A percentile compares a stretch with the other conserved stretches of the same genome.
Evolutionary conservation across 192 early-diverging fungal genomes (phyloP).

Genomic region (Entomortierella beljakovae): DNA sequence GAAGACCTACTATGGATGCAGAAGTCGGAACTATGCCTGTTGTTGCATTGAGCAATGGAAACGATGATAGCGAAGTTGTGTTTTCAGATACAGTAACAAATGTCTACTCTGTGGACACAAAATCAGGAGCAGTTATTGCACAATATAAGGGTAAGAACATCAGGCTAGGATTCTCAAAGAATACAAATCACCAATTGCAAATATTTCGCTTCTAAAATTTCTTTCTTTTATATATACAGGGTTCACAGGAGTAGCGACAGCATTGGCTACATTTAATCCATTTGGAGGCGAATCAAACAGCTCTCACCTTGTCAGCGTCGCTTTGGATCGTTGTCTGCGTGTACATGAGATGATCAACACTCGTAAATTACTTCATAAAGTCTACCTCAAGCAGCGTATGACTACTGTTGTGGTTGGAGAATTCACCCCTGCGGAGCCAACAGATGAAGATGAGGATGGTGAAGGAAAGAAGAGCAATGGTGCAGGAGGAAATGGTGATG

Average conservation of each 20-base stretch:
- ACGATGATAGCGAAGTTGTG: conserved; percentile 67
- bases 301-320: conserved; percentile 68
- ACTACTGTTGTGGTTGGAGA: conserved; percentile 71
- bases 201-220: background rate
- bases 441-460: conserved; percentile 37
- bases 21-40: conserved; percentile 80
- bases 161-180: background rate
- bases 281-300: conserved; percentile 22
- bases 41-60: conserved; percentile 58
- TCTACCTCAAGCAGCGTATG: conserved; percentile 84
- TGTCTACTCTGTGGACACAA: conserved; percentile 70
- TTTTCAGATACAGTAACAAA: conserved; percentile 74
- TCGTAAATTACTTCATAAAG: conserved; percentile 66
- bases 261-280: conserved; percentile 27
- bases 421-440: conserved; percentile 28
- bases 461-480: conserved; percentile 11
- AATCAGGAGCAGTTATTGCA: conserved; percentile 65
- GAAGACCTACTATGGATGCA: conserved; percentile 77
- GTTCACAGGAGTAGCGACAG: conserved; percentile 68
- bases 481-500: background rate
- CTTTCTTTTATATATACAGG: conserved; percentile 25
- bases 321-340: conserved; percentile 82
- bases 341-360: conserved; percentile 73
- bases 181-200: background rate
- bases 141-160: conserved; percentile 68